phyloP scores from a whole-genome alignment of 441 rosid species.

The Sinapis alba region DNA sequence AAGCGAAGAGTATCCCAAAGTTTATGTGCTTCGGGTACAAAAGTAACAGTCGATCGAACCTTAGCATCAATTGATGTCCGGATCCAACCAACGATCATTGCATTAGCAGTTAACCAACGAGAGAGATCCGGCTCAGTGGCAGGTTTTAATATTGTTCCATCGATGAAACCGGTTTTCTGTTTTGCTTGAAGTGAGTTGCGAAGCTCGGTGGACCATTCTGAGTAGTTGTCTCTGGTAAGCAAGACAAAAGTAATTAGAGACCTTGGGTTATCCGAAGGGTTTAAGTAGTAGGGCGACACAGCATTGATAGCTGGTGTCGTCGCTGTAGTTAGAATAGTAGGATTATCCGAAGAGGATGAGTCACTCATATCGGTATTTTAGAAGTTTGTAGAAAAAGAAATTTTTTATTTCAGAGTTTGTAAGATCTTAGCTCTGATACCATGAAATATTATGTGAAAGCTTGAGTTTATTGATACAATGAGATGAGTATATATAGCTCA shows the following conservation, averaged over 20 bases:
- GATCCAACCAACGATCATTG: not conserved
- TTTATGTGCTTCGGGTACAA: not conserved
- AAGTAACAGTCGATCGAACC: not conserved
- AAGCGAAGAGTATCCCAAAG: not conserved
- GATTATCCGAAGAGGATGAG: too few species aligned
- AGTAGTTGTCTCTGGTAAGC: not conserved
- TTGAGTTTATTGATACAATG: not conserved
- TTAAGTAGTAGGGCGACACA: not conserved
- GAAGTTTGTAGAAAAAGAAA: too few species aligned
- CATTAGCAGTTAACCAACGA: not conserved
- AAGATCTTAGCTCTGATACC: too few species aligned
- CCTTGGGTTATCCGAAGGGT: not conserved
- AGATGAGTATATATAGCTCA: not conserved
- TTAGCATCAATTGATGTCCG: not conserved
- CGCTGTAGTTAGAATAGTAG: too few species aligned
- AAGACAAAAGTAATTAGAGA: not conserved
- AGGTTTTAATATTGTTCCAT: not conserved
- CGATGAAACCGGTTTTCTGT: not conserved
- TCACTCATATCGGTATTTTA: not conserved
- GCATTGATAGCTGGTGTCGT: too few species aligned
- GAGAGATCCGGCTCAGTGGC: not conserved
- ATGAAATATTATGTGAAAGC: not conserved
- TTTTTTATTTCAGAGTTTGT: too few species aligned
- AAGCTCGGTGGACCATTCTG: not conserved
- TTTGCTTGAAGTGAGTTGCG: not conserved